phyloP scores from a whole-genome alignment of 106 monocot species.

The Gastrodia elata region DNA sequence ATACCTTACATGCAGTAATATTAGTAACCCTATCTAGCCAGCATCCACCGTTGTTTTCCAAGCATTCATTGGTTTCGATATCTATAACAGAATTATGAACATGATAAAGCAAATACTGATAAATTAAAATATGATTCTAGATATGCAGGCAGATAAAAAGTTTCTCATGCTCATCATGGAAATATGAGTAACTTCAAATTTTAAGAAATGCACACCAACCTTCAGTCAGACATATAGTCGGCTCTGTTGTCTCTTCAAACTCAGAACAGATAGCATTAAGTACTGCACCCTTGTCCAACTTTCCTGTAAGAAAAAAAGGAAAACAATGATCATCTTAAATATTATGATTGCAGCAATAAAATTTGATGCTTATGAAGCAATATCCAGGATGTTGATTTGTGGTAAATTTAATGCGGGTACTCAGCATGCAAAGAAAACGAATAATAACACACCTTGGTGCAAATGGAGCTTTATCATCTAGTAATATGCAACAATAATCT shows the following conservation, averaged over 20 bases:
- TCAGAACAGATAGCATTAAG: conserved; percentile 57
- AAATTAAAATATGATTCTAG: no score
- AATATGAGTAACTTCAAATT: not conserved
- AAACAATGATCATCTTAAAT: not conserved
- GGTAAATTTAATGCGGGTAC: not conserved
- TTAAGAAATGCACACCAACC: conserved; percentile 13
- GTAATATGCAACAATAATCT: no score
- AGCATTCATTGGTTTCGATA: conserved; percentile 52
- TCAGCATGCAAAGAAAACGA: not conserved
- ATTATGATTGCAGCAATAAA: not conserved
- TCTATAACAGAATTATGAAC: conserved; percentile 9
- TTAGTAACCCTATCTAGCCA: conserved; percentile 45
- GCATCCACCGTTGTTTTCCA: conserved; percentile 61
- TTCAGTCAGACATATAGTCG: conserved; percentile 42
- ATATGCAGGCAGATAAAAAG: no score
- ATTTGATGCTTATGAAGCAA: not conserved
- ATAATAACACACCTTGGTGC: no score
- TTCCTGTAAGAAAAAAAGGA: conserved; percentile 22
- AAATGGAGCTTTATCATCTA: no score
- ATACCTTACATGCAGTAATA: conserved; percentile 53
- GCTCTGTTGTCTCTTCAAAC: conserved; percentile 52
- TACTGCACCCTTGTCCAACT: conserved; percentile 47
- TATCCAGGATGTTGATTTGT: not conserved
- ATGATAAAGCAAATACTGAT: not conserved
- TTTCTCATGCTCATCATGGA: not conserved